Base-by-base conservation (phyloP, 1,284 basidiomycete genomes). In the Cutaneotrichosporon cutaneum region DNA sequence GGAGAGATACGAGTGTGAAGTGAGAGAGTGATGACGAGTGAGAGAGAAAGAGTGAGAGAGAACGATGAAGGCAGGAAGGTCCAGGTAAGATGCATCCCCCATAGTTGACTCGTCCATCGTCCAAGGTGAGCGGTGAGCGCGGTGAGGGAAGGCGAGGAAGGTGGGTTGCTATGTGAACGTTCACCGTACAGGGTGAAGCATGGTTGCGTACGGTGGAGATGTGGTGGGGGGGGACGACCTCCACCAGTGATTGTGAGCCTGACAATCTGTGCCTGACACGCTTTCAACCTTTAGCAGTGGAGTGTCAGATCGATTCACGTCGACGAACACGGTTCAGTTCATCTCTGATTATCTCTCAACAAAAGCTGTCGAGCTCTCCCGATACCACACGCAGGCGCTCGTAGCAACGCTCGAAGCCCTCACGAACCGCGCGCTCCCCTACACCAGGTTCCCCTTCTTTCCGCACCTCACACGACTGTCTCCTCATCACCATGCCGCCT, bases 401-500 rank as follows among this genome's bases (percentile, higher is more conserved):
- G n/a, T 42, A 4, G 22, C 24, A 26, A 26, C 48, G 16, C 26
- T 27, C 13, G 26, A 30, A 27, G 14, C 32, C 48, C 32, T 4
- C 26, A 27, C 18, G 27, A 51, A 13, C 18, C 27, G 16, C 13
- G 26, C 26, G 32, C 48, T 8, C 18, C 14, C 48, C 48, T 18
- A 27, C 27, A 7, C 48, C 26, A 51, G 48, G 26, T 4, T 6
- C 26, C 48, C 47, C 16, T n/a, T n/a, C 22, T 27, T n/a, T 27
- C 24, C 48, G 16, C 57, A 33, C 16, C 47, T 32, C 33, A 51
- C 32, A 22, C 18, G 22, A 57, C 30, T 32, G 3, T 13, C 21
- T 39, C 30, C 5, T 62, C 60, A 65, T 39, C 70, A 75, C 51
- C 44, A 78, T 78, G 76, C 74, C 75, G 60, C 76, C 76, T 51